A percentile compares a stretch with the other conserved stretches of the same genome.
These are phyloP conservation scores for Solanum medicagineum DNA, from an alignment of 257 asterid species.

Conservation along the genomic window DNA sequence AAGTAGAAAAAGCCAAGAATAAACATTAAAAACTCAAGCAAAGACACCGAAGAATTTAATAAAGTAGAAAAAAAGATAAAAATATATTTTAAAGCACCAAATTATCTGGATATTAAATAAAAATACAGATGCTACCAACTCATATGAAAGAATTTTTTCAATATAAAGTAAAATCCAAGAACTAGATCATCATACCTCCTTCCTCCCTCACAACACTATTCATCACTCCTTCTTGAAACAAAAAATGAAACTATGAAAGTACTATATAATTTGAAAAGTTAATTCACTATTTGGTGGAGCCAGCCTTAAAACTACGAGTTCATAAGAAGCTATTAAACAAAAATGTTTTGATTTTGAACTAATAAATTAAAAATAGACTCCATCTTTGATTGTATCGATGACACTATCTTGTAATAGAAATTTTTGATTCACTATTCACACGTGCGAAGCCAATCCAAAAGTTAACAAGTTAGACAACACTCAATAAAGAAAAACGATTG, in stretches of 20 bases:
- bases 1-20: conserved; percentile 1
- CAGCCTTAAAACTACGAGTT: background rate
- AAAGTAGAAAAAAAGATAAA: background rate
- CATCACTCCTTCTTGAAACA: conserved; percentile 2
- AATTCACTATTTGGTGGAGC: background rate
- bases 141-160: background rate
- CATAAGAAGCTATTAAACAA: background rate
- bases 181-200: background rate
- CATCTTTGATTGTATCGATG: background rate
- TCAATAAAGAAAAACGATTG: background rate
- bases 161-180: conserved; percentile 1
- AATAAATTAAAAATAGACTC: background rate
- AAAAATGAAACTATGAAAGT: background rate
- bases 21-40: conserved; percentile 6
- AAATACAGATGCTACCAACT: conserved; percentile 7
- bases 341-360: background rate
- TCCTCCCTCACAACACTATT: background rate
- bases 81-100: background rate
- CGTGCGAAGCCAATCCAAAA: background rate
- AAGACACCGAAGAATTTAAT: conserved; percentile 5
- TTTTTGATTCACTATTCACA: background rate
- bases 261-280: background rate
- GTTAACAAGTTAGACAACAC: background rate
- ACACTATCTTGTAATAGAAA: background rate
- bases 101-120: background rate